Conservation (phyloP, 2,329 filamentous ascomycete species). For the Bretziella fagacearum region DNA sequence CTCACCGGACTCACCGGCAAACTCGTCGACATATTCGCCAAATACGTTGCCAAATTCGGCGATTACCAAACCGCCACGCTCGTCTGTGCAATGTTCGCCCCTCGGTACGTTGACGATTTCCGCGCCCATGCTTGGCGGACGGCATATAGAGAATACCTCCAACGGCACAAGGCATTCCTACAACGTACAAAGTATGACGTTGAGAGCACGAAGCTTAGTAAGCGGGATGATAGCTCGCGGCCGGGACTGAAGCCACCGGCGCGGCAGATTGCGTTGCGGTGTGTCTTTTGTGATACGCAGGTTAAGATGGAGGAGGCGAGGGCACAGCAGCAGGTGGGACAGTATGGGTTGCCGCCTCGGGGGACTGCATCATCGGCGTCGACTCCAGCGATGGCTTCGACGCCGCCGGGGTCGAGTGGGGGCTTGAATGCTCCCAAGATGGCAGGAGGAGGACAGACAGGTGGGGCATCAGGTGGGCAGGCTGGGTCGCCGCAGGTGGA, state of each 20-base stretch:
- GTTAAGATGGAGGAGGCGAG: slow-evolving; percentile 21
- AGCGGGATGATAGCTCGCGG: slow-evolving; percentile 36
- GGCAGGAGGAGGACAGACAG: slow-evolving; percentile 11
- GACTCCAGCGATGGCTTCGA: slow-evolving; percentile 6
- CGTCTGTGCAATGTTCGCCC: slow-evolving; percentile 55
- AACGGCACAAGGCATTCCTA: slow-evolving; percentile 57
- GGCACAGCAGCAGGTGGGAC: background rate
- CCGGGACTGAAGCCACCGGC: slow-evolving; percentile 48
- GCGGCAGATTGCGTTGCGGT: slow-evolving; percentile 57
- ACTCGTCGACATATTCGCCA: slow-evolving; percentile 57
- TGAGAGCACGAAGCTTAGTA: slow-evolving; percentile 53
- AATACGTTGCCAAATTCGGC: slow-evolving; percentile 57
- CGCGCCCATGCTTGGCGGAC: slow-evolving; percentile 59
- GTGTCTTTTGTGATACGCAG: slow-evolving; percentile 56
- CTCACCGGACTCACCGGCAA: slow-evolving; percentile 60
- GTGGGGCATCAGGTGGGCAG: background rate
- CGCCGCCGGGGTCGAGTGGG: background rate
- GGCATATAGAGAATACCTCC: slow-evolving; percentile 52
- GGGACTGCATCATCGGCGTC: background rate
- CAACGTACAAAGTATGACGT: slow-evolving; percentile 64
- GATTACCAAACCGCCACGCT: slow-evolving; percentile 68
- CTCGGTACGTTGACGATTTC: slow-evolving; percentile 59
- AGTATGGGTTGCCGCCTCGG: background rate
- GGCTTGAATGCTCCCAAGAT: background rate
- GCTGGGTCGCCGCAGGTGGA: slow-evolving; percentile 10